Conservation (phyloP, 306 rosid genomes). For the Elaeagnus macrophylla region DNA sequence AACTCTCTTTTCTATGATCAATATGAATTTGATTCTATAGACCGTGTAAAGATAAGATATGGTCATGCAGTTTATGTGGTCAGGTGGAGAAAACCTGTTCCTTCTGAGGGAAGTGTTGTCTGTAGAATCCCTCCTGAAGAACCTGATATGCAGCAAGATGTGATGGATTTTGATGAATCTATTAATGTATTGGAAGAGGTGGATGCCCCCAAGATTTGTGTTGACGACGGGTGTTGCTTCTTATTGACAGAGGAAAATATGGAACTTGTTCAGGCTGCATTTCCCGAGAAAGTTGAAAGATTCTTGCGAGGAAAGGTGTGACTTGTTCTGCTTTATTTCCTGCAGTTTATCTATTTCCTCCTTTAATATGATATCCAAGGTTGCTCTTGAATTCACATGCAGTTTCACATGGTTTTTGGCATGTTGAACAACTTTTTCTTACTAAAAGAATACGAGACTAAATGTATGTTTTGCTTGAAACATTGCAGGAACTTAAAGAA, state of each 20-base stretch:
- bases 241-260: slow-evolving; percentile 78
- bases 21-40: slow-evolving; percentile 58
- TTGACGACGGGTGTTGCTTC: slow-evolving; percentile 44
- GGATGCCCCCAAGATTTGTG: slow-evolving; percentile 36
- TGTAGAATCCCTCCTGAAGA: slow-evolving; percentile 23
- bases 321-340: slow-evolving; percentile 3
- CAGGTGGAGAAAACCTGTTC: slow-evolving; percentile 49
- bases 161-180: slow-evolving; percentile 36
- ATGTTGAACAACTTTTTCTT: neutral
- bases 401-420: too few relatives aligned
- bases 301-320: slow-evolving; percentile 69
- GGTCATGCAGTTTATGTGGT: slow-evolving; percentile 57
- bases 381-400: neutral
- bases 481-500: slow-evolving; percentile 50
- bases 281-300: slow-evolving; percentile 49
- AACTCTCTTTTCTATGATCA: slow-evolving; percentile 50
- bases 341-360: neutral
- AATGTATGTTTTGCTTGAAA: slow-evolving; percentile 20
- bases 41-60: slow-evolving; percentile 57
- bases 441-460: neutral
- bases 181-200: slow-evolving; percentile 40
- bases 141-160: slow-evolving; percentile 35
- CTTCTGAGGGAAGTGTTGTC: slow-evolving; percentile 8
- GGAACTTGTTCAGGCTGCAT: slow-evolving; percentile 74
- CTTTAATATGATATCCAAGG: neutral